Evolutionary conservation across 169 alveolate genomes (phyloP).

Genomic region (Hepatocystis sp.): DNA sequence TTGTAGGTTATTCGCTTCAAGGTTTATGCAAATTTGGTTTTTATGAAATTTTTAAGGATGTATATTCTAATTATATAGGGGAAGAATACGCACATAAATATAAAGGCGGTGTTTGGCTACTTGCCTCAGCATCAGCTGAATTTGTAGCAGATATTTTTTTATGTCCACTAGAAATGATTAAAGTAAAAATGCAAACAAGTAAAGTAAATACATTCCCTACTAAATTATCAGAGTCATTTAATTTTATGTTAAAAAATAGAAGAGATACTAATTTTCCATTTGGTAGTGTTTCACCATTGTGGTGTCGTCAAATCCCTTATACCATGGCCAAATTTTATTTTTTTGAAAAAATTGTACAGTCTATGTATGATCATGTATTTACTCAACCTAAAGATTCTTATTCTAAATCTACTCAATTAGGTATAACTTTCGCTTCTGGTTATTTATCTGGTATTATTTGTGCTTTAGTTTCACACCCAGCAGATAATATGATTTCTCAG

Average conservation of each 20-base stretch:
- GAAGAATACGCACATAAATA: slow-evolving; percentile 89
- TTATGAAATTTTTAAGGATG: slow-evolving; percentile 98
- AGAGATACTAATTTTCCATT: slow-evolving; percentile 91
- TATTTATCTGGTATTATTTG: slow-evolving; percentile 97
- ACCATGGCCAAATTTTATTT: slow-evolving; percentile 99
- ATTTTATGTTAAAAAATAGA: slow-evolving; percentile 83
- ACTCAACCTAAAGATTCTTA: slow-evolving; percentile 91
- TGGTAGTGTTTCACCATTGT: slow-evolving; percentile 93
- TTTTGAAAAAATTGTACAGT: slow-evolving; percentile 95
- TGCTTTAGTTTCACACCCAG: slow-evolving; percentile 98
- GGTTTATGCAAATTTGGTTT: slow-evolving; percentile 99
- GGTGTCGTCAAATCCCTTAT: slow-evolving; percentile 97
- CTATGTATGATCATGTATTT: slow-evolving; percentile 92
- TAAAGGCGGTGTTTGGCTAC: slow-evolving; percentile 95
- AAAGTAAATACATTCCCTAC: slow-evolving; percentile 90
- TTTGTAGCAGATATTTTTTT: slow-evolving; percentile 97
- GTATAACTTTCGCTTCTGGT: slow-evolving; percentile 96
- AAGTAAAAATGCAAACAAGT: slow-evolving; percentile 95
- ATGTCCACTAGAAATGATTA: slow-evolving; percentile 98
- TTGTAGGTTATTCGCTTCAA: slow-evolving; percentile 97
- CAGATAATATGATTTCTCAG: slow-evolving; percentile 97
- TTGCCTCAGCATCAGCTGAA: slow-evolving; percentile 99
- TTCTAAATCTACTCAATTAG: slow-evolving; percentile 92
- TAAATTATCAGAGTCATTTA: slow-evolving; percentile 86
- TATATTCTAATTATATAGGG: slow-evolving; percentile 90